Base-by-base conservation (phyloP, 345 rosid genomes). In the Triadica sebifera region DNA sequence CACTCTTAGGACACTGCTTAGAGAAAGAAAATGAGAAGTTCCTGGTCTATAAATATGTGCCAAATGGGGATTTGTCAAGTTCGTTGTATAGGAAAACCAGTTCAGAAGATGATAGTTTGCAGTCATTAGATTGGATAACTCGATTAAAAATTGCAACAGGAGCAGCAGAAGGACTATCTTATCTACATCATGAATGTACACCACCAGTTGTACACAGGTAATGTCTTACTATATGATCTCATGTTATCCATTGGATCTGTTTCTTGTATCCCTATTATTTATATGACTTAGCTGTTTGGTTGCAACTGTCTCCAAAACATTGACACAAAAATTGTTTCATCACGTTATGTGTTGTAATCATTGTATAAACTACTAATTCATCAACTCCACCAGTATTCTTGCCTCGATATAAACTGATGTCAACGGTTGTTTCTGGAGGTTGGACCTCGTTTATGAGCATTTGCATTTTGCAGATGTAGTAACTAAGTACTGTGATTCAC, bases 121-220 rank as follows among this genome's bases (percentile, higher is more conserved):
- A 90, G 75, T 91, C 99, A 68, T 76, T 96, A 83, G 98, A 93
- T 85, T 96, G 99, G 99, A 96, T 96, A 58, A 96, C 97, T 56
- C 90, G 99, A 84, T 81, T 96, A 79, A 96, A 96, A 78, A 89
- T 96, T 69, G 99, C 98, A 70, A 88, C 83, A 65, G 99, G 98
- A 81, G 93, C 97, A 29, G 98, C 99, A 2, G 99, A 96, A 81
- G 97, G 84, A 75, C 82, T 96, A 43, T 84, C 89, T 67, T 87
- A 86, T 84, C 85, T 96, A 74, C 98, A 96, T 82, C 99, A 96
- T 71, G 99, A 96, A 87, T 90, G 97, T 74, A 81, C 80, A 0
- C 97, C 97, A 24, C 85, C 98, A 75, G 83, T 93, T 24, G 98
- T 93, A 78, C 99, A 96, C 85, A 89, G 99, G 98, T 96, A 70